Base-by-base conservation (phyloP, 768 basidiomycete genomes). In the Agrocybe chaxingu region DNA sequence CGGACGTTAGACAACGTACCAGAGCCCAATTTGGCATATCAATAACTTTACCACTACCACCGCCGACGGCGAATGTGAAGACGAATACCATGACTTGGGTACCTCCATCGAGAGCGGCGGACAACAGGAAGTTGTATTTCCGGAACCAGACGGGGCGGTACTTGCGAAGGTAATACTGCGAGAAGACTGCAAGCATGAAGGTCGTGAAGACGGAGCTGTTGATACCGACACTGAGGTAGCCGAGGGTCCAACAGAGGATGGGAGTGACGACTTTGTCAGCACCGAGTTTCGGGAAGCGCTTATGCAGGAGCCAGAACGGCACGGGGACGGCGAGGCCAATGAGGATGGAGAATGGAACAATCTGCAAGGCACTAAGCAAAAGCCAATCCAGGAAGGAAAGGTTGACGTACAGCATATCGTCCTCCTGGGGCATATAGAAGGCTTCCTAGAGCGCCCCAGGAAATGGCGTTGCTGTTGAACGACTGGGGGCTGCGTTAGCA, bases 381-480 rank as follows among this genome's bases (percentile, higher is more conserved):
- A 11, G 31, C 34, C 42, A 53, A 38, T 13, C 50, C 16, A 48
- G 54, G 57, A 52, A 54, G 51, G 19, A 58, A 52, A 38, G 30
- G 46, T 54, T 9, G 12, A 55, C 69, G 7, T 59, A 76, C 72
- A 41, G 70, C 71, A 60, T 80, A 81, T 10, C 75, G 72, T n/a
- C 71, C 69, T 39, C 68, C 67, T 11, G 74, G 72, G 7, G 75
- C 68, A 54, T 75, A 81, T 3, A 80, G 66, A 44, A 69, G 62
- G 34, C 74, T 71, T n/a, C 74, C 76, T 24, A 82, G 71, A 2
- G 77, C 82, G 48, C 82, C 81, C 79, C 80, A 84, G 2, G 81
- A 69, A 18, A 81, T 71, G 6, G 80, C 81, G 56, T 78, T 61
- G 57, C 71, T 77, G 64, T 72, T 69, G 59, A 70, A 71, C 1